Base-by-base conservation (phyloP, 768 basidiomycete species). In the Mycena amicta region DNA sequence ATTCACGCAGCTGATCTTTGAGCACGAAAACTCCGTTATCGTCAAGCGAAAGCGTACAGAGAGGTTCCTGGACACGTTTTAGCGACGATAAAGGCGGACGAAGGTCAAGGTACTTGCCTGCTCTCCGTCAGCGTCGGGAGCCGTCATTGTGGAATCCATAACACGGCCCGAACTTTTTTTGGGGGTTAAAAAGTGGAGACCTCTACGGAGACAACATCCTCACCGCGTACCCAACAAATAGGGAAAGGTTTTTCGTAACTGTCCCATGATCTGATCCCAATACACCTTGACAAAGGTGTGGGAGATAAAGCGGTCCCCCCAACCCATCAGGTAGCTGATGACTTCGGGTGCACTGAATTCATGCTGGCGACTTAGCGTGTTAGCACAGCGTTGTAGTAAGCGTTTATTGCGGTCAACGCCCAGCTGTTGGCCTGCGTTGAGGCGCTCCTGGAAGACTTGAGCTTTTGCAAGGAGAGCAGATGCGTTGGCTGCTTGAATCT, bases 311-410 rank as follows among this genome's bases (percentile, higher is more conserved):
- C 57, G 46, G 47, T 80, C 78, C 0, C 73, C 74, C 76, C 75
- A 79, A 2, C 76, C 77, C 75, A 78, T 79, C 0, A 81, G 43
- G 45, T 78, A 75, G 6, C 66, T 67, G 0, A 79, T 67, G 1
- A 77, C 70, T 57, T 76, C 74, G 0, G n/a, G n/a, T n/a, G n/a
- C n/a, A n/a, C n/a, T n/a, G n/a, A n/a, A n/a, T n/a, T n/a, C n/a
- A n/a, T n/a, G n/a, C n/a, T n/a, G n/a, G n/a, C n/a, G n/a, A n/a
- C n/a, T n/a, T n/a, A n/a, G n/a, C n/a, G n/a, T n/a, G 73, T 77
- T 74, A 0, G 70, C 62, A 28, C 75, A 75, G 3, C 71, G 65
- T 28, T 71, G 67, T 0, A 80, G 58, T 4, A 79, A 66, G 0
- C 60, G 37, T 12, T 67, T 67, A 52, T 74, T 75, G 1, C 61